Evolutionary conservation across 108 stramenopile genomes (phyloP).

Genomic region (Skeletonema tropicum): DNA sequence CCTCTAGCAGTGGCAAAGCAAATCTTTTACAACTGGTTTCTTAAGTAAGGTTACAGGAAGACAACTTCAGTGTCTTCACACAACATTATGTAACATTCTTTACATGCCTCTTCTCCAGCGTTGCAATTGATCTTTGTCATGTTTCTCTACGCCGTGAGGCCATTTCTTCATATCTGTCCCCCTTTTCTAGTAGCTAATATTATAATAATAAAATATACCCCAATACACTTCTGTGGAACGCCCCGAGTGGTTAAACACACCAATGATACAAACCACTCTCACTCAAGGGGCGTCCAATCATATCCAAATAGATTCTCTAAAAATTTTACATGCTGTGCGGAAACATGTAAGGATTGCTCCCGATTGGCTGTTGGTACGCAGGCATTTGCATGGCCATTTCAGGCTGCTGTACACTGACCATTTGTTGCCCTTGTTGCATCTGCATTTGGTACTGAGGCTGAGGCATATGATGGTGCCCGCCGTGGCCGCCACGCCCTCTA

Average conservation of each 20-base stretch:
- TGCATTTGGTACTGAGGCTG: constrained; percentile 26
- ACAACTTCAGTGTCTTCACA: constrained; percentile 1
- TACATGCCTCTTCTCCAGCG: neutral
- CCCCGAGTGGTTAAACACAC: constrained; percentile 5
- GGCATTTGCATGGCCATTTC: constrained; percentile 22
- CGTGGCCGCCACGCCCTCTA: constrained; percentile 1
- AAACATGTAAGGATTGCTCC: constrained; percentile 27
- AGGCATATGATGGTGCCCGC: constrained; percentile 16
- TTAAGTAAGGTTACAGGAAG: constrained; percentile 9
- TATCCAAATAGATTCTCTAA: constrained; percentile 17
- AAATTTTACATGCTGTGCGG: constrained; percentile 13
- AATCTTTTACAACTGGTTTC: constrained; percentile 1
- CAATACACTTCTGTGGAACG: constrained; percentile 2
- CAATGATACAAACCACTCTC: constrained; percentile 21
- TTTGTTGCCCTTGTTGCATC: constrained; percentile 24
- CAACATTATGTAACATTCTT: constrained; percentile 5
- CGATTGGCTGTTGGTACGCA: constrained; percentile 23
- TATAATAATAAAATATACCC: constrained; percentile 5
- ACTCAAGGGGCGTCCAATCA: constrained; percentile 5
- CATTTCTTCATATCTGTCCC: neutral
- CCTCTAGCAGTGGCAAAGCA: too few species aligned
- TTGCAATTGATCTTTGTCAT: constrained; percentile 8
- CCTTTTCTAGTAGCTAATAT: neutral
- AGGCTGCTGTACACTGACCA: constrained; percentile 34
- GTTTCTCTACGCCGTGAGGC: constrained; percentile 6